Evolutionary conservation across 768 basidiomycete species (phyloP).

Genomic region (Leccinum olivaceopallidum): DNA sequence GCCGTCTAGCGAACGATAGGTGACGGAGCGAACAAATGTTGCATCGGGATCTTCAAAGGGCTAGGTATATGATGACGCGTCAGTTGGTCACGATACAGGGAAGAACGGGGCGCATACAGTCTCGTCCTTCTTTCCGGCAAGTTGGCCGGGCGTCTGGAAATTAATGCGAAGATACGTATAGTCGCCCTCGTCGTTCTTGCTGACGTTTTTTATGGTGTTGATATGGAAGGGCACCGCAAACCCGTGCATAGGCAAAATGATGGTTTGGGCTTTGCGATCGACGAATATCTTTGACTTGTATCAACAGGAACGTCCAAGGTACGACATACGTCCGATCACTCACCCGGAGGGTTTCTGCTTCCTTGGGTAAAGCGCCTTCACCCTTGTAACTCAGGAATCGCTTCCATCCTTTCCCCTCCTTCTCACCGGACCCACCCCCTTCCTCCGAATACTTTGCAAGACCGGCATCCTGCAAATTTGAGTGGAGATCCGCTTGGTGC

Average conservation of each 20-base stretch:
- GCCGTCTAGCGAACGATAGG: constrained; percentile 88
- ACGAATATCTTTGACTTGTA: constrained; percentile 68
- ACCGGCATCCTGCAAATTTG: constrained; percentile 74
- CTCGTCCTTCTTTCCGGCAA: constrained; percentile 98
- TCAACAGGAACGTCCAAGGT: constrained; percentile 10
- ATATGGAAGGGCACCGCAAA: constrained; percentile 98
- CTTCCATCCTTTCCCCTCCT: constrained; percentile 93
- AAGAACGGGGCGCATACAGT: constrained; percentile 54
- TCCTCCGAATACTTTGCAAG: constrained; percentile 82
- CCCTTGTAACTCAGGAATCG: constrained; percentile 97
- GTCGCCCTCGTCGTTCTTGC: constrained; percentile 96
- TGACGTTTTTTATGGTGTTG: constrained; percentile 96
- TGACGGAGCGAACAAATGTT: constrained; percentile 93
- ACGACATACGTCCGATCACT: constrained; percentile 27
- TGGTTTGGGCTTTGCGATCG: constrained; percentile 86
- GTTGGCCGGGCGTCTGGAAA: constrained; percentile 97
- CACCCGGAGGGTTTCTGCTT: constrained; percentile 79
- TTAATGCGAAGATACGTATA: constrained; percentile 95
- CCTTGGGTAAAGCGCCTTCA: constrained; percentile 85
- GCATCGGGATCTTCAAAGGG: constrained; percentile 97
- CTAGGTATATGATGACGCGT: constrained; percentile 36
- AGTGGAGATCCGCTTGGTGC: constrained; percentile 85
- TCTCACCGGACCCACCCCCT: constrained; percentile 69
- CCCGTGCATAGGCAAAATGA: constrained; percentile 91
- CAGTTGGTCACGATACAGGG: constrained; percentile 3